phyloP scores from a whole-genome alignment of 78 protist genomes.

The slime mould (Dictyostelium discoideum) region dicty_2.7 NC_007088.5:3439001-3439500 shows the following conservation, averaged over 20 bases:
- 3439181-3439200: constrained; percentile 43
- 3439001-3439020: constrained; percentile 32
- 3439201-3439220: constrained; percentile 74
- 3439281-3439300: background rate
- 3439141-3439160: constrained; percentile 56
- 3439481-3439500: background rate
- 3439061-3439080: background rate
- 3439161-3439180: constrained; percentile 69
- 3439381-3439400: background rate
- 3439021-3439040: constrained; percentile 60
- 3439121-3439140: constrained; percentile 17
- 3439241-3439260: constrained; percentile 21
- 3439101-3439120: constrained; percentile 1
- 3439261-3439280: background rate
- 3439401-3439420: background rate
- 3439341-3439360: background rate
- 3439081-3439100: constrained; percentile 32
- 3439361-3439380: background rate
- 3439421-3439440: background rate
- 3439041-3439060: constrained; percentile 35
- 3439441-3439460: constrained; percentile 24
- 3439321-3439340: background rate
- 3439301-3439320: background rate
- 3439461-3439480: constrained; percentile 17
- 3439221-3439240: constrained; percentile 84